Evolutionary conservation across 768 basidiomycete species (phyloP).

Genomic region (Kwoniella sp.): DNA sequence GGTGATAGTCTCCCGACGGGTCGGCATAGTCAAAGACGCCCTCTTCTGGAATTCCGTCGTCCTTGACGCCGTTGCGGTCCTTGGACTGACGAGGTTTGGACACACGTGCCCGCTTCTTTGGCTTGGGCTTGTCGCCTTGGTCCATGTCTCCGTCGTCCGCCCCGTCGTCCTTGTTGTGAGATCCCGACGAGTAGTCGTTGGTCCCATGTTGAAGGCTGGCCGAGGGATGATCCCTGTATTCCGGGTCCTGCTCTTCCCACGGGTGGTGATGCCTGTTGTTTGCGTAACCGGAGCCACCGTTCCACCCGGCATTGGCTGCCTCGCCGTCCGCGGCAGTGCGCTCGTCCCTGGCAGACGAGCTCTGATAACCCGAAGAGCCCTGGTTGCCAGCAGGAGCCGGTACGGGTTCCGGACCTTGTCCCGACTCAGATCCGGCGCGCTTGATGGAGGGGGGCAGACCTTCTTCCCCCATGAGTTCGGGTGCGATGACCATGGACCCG

Average conservation of each 20-base stretch:
- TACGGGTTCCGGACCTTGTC: neutral
- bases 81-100: conserved; percentile 18
- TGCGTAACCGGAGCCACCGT: neutral
- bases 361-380: conserved; percentile 11
- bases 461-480: conserved; percentile 20
- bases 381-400: neutral
- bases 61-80: conserved; percentile 7
- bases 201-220: neutral
- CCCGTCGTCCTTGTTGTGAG: neutral
- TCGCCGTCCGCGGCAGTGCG: neutral
- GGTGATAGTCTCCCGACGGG: conserved; percentile 26
- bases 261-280: conserved; percentile 9
- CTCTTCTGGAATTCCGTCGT: conserved; percentile 14
- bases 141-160: neutral
- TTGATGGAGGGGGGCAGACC: conserved; percentile 15
- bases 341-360: conserved; percentile 15
- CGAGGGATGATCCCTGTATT: conserved; percentile 14
- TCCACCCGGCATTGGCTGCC: neutral
- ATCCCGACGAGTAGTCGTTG: neutral
- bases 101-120: conserved; percentile 13
- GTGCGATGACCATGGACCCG: conserved; percentile 11
- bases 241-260: conserved; percentile 31
- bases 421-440: conserved; percentile 1
- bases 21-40: conserved; percentile 30
- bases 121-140: conserved; percentile 14